Base-by-base conservation (phyloP, 2,329 filamentous ascomycete genomes). In the Aureobasidium sp. region DNA sequence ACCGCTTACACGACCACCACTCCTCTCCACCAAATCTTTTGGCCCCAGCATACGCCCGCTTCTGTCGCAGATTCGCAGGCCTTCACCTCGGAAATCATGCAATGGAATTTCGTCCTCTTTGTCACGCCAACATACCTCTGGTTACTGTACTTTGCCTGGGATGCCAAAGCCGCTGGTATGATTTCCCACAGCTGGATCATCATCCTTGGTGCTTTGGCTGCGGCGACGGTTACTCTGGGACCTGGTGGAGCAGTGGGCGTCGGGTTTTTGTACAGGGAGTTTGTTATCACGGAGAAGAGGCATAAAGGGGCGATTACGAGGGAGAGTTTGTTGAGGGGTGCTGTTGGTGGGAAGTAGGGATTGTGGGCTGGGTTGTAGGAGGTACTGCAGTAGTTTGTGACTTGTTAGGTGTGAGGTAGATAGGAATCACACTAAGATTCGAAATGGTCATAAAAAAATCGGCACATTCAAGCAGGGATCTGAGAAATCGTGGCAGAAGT, bases 231-330 rank as follows among this genome's bases (percentile, higher is more conserved):
- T 1, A 17, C 17, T 3, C 52, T 64, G 25, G 73, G 74, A 1
- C 70, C 72, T 37, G 72, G 72, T 44, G 70, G 70, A 12, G 66
- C 67, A 3, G 63, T 74, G 58, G 65, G 67, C 14, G 9, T 61
- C 65, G 15, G 68, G 67, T 63, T 75, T 71, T 71, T 68, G 12
- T 74, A 70, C 68, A 72, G 74, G 63, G 74, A 76, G 59, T 70
- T 73, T 44, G 65, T 67, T 5, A 61, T 76, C 49, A 70, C 72
- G 17, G 63, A 45, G n/a, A 72, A 70, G 64, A 69, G 62, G 48
- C 65, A 66, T 52, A 63, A 48, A 47, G 60, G 45, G 58, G 67
- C 67, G 14, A 44, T 67, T 7, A 61, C 57, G 15, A 22, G 17
- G 25, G 55, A 58, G 31, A 48, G 55, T 20, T 42, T 58, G 20